Evolutionary conservation across 1,284 basidiomycete species (phyloP).

Genomic region (Cutaneotrichosporon mucoides): DNA sequence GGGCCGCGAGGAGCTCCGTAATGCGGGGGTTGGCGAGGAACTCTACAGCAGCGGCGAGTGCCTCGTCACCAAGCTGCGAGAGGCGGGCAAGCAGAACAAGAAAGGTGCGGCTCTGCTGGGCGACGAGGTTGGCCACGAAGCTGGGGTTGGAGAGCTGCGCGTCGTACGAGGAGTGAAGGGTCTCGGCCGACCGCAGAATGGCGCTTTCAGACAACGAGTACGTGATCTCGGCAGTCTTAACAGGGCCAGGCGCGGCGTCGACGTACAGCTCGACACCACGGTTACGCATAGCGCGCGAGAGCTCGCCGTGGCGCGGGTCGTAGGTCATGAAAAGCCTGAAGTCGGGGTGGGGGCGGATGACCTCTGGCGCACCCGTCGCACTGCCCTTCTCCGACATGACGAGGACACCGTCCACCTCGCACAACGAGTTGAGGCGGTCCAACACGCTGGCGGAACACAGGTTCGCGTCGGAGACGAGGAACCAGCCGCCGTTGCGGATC

Average conservation of each 20-base stretch:
- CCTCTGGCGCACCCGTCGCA: slow-evolving; percentile 62
- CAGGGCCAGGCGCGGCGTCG: slow-evolving; percentile 9
- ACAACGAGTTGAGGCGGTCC: slow-evolving; percentile 94
- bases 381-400: slow-evolving; percentile 86
- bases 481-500: slow-evolving; percentile 82
- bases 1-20: neutral
- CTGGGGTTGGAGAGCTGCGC: neutral
- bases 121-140: slow-evolving; percentile 12
- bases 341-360: slow-evolving; percentile 74
- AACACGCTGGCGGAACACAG: slow-evolving; percentile 92
- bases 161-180: slow-evolving; percentile 1
- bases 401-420: slow-evolving; percentile 77
- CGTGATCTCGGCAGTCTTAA: neutral
- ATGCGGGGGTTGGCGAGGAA: slow-evolving; percentile 12
- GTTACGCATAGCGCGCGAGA: slow-evolving; percentile 98
- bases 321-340: slow-evolving; percentile 95
- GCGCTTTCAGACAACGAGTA: slow-evolving; percentile 14
- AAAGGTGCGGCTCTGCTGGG: slow-evolving; percentile 12
- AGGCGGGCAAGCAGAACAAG: neutral
- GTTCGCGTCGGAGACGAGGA: slow-evolving; percentile 90
- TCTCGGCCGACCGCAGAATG: slow-evolving; percentile 5
- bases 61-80: slow-evolving; percentile 2
- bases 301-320: slow-evolving; percentile 84
- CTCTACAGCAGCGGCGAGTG: slow-evolving; percentile 2
- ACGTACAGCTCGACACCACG: slow-evolving; percentile 79